Percentiles rank a stretch among this genome's conserved stretches.
These are phyloP conservation scores for Filobasidium uniguttulatum DNA, from an alignment of 1,284 basidiomycete genomes.

Conservation along the genomic window DNA sequence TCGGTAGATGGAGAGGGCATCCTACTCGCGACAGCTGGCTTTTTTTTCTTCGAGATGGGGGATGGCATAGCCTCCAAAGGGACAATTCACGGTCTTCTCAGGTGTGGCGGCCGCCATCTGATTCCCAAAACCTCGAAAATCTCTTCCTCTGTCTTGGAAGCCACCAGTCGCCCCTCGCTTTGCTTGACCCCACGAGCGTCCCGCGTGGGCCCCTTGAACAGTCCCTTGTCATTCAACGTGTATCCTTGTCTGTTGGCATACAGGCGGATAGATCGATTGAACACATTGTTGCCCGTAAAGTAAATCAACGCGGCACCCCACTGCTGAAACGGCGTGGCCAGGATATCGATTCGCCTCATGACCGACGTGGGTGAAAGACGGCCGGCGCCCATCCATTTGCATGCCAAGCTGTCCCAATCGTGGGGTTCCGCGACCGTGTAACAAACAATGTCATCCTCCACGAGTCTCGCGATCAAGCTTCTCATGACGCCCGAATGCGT, in stretches of 20 bases:
- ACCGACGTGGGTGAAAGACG: conserved; percentile 32
- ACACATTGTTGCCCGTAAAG: conserved; percentile 53
- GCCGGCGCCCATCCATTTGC: conserved; percentile 54
- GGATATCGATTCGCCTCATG: conserved; percentile 63
- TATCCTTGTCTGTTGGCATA: conserved; percentile 71
- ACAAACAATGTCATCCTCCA: conserved; percentile 49
- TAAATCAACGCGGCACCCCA: conserved; percentile 70
- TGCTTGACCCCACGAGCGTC: conserved; percentile 51
- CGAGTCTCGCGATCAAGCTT: conserved; percentile 48
- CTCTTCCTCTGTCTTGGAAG: conserved; percentile 67
- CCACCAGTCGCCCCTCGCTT: conserved; percentile 56
- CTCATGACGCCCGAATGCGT: conserved; percentile 56
- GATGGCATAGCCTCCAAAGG: too few species aligned
- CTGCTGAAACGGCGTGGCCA: conserved; percentile 60
- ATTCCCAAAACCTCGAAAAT: conserved; percentile 58
- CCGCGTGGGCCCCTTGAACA: conserved; percentile 58
- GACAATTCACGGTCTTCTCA: conserved; percentile 10
- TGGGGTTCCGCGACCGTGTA: conserved; percentile 43
- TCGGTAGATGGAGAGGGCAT: too few species aligned
- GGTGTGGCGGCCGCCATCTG: conserved; percentile 23
- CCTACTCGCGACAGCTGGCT: too few species aligned
- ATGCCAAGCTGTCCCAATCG: conserved; percentile 8
- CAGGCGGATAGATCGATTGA: conserved; percentile 39
- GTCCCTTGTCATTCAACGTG: conserved; percentile 69
- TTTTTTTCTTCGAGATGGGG: too few species aligned